These are phyloP conservation scores for Dactylorhiza incarnata DNA, from an alignment of 106 monocot species.

Conservation along the genomic window DNA sequence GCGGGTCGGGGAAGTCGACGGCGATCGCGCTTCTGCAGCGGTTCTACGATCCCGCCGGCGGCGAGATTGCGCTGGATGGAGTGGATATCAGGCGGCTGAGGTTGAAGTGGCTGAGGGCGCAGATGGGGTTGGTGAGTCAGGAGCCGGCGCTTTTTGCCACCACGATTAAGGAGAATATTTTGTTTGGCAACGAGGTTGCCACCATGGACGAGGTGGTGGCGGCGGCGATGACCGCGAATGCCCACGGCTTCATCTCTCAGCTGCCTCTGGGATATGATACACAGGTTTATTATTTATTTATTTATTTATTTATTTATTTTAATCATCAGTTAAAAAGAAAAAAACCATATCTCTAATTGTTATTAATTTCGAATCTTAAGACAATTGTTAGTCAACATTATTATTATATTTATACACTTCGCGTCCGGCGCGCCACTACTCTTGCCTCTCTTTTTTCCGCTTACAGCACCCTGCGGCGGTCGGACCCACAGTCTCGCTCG, in stretches of 20 bases:
- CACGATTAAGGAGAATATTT: slow-evolving; percentile 55
- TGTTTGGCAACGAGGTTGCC: slow-evolving; percentile 65
- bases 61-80: slow-evolving; percentile 56
- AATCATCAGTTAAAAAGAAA: no score
- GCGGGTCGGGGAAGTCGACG: slow-evolving; percentile 62
- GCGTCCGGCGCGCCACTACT: no score
- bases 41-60: slow-evolving; percentile 41
- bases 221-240: slow-evolving; percentile 19
- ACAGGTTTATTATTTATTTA: slow-evolving; percentile 17
- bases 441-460: no score
- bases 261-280: slow-evolving; percentile 44
- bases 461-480: no score
- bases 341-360: no score
- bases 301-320: no score
- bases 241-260: slow-evolving; percentile 47
- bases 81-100: slow-evolving; percentile 44
- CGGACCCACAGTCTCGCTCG: no score
- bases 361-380: no score
- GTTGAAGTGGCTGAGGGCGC: slow-evolving; percentile 76
- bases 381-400: no score
- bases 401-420: no score
- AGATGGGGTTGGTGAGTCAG: slow-evolving; percentile 92
- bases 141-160: slow-evolving; percentile 84
- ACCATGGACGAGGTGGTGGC: slow-evolving; percentile 29
- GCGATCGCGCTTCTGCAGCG: slow-evolving; percentile 43